A percentile compares a stretch with the other conserved stretches of the same genome.
phyloP scores from a whole-genome alignment of 306 rosid species.

The Cicer yamashitae region DNA sequence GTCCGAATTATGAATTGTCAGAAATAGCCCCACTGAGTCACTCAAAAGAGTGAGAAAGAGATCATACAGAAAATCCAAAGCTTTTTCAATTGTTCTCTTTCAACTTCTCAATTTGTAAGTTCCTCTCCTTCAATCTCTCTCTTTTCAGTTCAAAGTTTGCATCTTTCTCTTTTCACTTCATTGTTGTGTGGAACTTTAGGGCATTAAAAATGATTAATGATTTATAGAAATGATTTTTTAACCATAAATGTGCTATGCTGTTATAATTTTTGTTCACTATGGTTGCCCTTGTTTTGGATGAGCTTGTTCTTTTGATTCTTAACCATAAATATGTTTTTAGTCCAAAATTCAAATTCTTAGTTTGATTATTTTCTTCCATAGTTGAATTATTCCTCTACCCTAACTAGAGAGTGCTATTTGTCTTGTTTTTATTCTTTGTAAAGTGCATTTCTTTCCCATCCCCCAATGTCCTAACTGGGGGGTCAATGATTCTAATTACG shows the following conservation, averaged over 20 bases:
- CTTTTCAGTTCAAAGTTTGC: neutral
- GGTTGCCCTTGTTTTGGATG: constrained; percentile 5
- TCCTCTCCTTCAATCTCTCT: constrained; percentile 23
- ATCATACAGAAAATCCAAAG: neutral
- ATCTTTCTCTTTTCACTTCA: constrained; percentile 18
- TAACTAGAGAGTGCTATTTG: constrained; percentile 11
- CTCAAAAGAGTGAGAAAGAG: neutral
- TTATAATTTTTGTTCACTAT: neutral
- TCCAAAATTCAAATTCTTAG: neutral
- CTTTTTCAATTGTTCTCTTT: constrained; percentile 46
- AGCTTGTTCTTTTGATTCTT: neutral
- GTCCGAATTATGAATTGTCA: constrained; percentile 59
- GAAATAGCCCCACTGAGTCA: constrained; percentile 40
- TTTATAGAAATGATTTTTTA: constrained; percentile 21
- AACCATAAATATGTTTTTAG: neutral
- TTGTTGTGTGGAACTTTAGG: constrained; percentile 46
- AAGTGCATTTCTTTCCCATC: neutral
- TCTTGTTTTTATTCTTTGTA: constrained; percentile 4
- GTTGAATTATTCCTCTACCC: neutral
- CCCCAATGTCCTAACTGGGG: too few relatives aligned
- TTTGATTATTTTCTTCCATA: neutral
- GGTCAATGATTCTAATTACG: too few relatives aligned
- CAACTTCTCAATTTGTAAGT: constrained; percentile 58
- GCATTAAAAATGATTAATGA: constrained; percentile 38
- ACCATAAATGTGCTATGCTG: constrained; percentile 13